Evolutionary conservation across 2,329 filamentous ascomycete species (phyloP), one percentile per base, ranked within the genome.

Genomic region (Coniochaeta pulveracea): DNA sequence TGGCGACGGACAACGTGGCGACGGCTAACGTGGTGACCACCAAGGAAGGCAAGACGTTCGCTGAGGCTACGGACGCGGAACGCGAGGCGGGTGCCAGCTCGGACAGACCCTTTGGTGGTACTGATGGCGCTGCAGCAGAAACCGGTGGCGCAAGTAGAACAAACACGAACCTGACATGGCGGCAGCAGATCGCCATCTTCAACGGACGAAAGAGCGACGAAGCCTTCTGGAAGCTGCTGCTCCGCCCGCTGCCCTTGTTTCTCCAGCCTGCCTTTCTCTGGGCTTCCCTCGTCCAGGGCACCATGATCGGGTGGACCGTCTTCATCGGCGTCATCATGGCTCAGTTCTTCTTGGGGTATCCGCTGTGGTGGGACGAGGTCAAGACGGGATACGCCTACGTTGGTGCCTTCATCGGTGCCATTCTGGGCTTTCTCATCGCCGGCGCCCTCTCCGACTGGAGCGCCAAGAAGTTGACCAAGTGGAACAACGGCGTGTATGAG

Each of bases 251-350:
- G 34, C 84, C 84, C 0, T 69, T 95, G 1, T 80, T 93, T 45
- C 54, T 81, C 6, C 88, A 95, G 51, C 88, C 86, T 0, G 84
- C 83, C 6, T 85, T 95, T 44, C 56, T 93, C 25, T 94, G 85
- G 83, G 67, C 64, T 16, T 67, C 65, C 47, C 64, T 95, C 4
- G 84, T 88, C 32, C 88, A 94, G 64, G 88, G 88, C 11, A 75
- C 83, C 4, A 74, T 94, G 49, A 94, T 95, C 48, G 89, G 88
- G 42, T 96, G 89, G 88, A 93, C 88, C 1, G 84, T 95, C 11
- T 85, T 95, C 49, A 89, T 93, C 43, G 82, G 84, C 36, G 80
- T 91, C 39, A 76, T 91, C 43, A 61, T 93, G 28, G 81, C 79
- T n/a, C 74, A 79, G 38, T 78, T 93, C 43, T 89, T 91, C 60